Evolutionary conservation across 805 yeast species (phyloP).

Genomic region (Wickerhamomyces bovis): DNA sequence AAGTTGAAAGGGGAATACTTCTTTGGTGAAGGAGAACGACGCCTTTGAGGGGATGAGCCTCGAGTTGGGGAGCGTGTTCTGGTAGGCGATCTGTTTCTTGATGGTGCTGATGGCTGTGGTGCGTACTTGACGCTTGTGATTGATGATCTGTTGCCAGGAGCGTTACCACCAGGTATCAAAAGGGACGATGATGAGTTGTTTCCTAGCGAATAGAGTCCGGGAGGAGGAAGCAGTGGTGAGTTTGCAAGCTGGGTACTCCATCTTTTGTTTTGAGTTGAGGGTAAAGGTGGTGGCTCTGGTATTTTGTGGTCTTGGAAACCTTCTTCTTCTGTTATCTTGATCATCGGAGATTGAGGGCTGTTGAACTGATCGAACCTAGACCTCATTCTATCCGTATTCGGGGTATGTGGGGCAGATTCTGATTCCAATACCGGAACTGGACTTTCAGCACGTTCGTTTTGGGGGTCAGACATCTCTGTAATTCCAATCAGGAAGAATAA

Average conservation of each 20-base stretch:
- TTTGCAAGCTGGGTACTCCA: slow-evolving; percentile 10
- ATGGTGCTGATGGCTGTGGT: slow-evolving; percentile 22
- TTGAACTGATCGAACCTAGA: slow-evolving; percentile 19
- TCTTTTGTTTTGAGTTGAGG: slow-evolving; percentile 14
- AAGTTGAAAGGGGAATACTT: slow-evolving; percentile 55
- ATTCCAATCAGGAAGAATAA: neutral
- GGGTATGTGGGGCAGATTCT: slow-evolving; percentile 11
- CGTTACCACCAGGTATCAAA: slow-evolving; percentile 23
- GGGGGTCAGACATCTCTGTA: neutral
- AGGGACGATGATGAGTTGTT: slow-evolving; percentile 20
- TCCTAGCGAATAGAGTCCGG: slow-evolving; percentile 8
- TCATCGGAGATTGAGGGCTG: slow-evolving; percentile 25
- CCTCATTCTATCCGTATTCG: slow-evolving; percentile 13
- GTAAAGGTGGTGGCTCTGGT: slow-evolving; percentile 12
- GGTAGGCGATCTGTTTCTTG: slow-evolving; percentile 22
- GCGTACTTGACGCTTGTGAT: slow-evolving; percentile 20
- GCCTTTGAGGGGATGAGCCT: slow-evolving; percentile 26
- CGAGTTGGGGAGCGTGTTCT: slow-evolving; percentile 27
- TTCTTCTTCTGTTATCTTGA: slow-evolving; percentile 22
- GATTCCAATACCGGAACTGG: neutral
- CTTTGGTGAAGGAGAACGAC: slow-evolving; percentile 22
- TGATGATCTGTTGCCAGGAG: slow-evolving; percentile 24
- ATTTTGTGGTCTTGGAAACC: slow-evolving; percentile 4
- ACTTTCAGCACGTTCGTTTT: neutral
- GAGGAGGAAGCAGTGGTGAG: slow-evolving; percentile 10